phyloP scores from a whole-genome alignment of 2,329 filamentous ascomycete species.

The Colletotrichum zoysiae region DNA sequence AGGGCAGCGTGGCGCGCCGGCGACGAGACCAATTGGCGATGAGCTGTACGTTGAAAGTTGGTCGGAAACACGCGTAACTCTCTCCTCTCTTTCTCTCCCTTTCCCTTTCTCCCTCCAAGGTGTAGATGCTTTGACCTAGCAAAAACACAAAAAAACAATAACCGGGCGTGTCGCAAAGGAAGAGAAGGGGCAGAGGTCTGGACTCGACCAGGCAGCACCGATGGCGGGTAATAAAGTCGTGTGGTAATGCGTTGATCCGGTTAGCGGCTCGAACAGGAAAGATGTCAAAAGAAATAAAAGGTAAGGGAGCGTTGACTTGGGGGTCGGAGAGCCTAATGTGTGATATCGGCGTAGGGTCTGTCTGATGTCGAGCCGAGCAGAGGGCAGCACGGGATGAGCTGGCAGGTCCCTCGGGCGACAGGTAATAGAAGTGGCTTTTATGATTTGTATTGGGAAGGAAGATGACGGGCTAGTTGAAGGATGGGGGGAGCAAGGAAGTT shows the following conservation, averaged over 20 bases:
- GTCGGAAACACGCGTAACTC: background rate
- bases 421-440: constrained; percentile 42
- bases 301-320: constrained; percentile 42
- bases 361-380: constrained; percentile 41
- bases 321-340: constrained; percentile 37
- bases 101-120: background rate
- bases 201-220: constrained; percentile 21
- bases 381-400: constrained; percentile 40
- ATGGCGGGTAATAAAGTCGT: constrained; percentile 29
- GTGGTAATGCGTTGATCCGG: constrained; percentile 12
- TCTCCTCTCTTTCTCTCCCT: background rate
- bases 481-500: constrained; percentile 41
- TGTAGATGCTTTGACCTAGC: constrained; percentile 14
- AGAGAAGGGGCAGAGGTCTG: background rate
- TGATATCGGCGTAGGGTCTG: constrained; percentile 41
- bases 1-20: constrained; percentile 15
- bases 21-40: background rate
- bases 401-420: constrained; percentile 36
- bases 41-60: constrained; percentile 1
- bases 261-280: constrained; percentile 17
- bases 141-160: background rate
- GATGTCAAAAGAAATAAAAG: constrained; percentile 37
- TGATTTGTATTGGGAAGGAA: constrained; percentile 40
- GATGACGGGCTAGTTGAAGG: constrained; percentile 31
- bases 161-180: constrained; percentile 13